Evolutionary conservation across 331 rosid genomes (phyloP).

Genomic region (Pyracantha coccinea): DNA sequence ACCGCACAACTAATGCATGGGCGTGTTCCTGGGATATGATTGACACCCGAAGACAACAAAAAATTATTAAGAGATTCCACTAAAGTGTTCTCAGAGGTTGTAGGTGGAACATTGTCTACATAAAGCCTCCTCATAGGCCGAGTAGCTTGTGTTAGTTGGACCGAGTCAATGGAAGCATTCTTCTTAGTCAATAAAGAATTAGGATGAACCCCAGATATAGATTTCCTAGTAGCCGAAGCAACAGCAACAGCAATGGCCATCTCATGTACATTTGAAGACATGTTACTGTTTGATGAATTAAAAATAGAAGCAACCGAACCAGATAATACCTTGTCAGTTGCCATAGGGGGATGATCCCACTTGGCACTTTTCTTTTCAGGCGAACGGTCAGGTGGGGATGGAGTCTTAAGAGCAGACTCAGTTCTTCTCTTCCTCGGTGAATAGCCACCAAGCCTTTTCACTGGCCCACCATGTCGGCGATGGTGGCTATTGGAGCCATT

Average conservation of each 20-base stretch:
- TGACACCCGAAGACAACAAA: slow-evolving; percentile 50
- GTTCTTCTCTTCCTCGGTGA: slow-evolving; percentile 92
- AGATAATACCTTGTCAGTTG: slow-evolving; percentile 36
- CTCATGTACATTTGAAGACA: slow-evolving; percentile 38
- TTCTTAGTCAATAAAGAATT: slow-evolving; percentile 37
- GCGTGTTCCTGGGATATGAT: slow-evolving; percentile 55
- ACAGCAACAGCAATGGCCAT: slow-evolving; percentile 32
- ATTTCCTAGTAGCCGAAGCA: slow-evolving; percentile 34
- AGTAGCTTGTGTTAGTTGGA: slow-evolving; percentile 90
- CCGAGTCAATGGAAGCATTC: slow-evolving; percentile 49
- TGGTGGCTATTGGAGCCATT: slow-evolving; percentile 65
- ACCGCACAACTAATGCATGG: slow-evolving; percentile 91
- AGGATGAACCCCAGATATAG: slow-evolving; percentile 26
- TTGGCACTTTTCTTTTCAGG: slow-evolving; percentile 67
- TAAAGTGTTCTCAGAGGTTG: slow-evolving; percentile 67
- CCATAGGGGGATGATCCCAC: slow-evolving; percentile 70
- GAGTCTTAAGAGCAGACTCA: slow-evolving; percentile 73
- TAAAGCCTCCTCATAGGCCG: slow-evolving; percentile 91
- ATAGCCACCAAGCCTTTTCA: slow-evolving; percentile 94
- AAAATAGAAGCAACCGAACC: slow-evolving; percentile 35
- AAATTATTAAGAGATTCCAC: slow-evolving; percentile 67
- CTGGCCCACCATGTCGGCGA: slow-evolving; percentile 40
- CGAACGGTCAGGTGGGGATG: slow-evolving; percentile 63
- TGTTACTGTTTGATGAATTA: slow-evolving; percentile 34
- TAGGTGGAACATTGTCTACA: slow-evolving; percentile 77